Conservation (phyloP, 2,329 filamentous ascomycete genomes). For the Fusarium buxicola region DNA sequence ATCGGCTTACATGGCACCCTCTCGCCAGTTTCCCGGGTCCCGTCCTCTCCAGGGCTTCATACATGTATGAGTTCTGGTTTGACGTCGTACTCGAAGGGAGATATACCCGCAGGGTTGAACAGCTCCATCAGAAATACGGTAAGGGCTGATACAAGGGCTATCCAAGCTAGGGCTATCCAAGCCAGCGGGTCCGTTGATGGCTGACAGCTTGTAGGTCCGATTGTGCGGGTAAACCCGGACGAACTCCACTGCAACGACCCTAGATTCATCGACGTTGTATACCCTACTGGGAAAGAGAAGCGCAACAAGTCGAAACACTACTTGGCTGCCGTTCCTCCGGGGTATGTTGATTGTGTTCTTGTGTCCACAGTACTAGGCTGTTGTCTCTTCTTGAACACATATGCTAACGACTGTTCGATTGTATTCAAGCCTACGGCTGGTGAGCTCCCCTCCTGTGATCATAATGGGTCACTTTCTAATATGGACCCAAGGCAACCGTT, state of each 20-base stretch:
- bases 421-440: no score
- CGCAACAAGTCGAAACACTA: no score
- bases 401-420: no score
- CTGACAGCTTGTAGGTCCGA: slow-evolving; percentile 5
- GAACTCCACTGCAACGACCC: slow-evolving; percentile 18
- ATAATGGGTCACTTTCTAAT: no score
- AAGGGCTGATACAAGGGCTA: background rate
- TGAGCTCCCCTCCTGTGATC: no score
- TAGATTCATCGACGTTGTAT: slow-evolving; percentile 13
- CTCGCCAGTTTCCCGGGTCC: slow-evolving; percentile 23
- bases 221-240: slow-evolving; percentile 22
- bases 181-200: background rate
- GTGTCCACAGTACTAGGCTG: no score
- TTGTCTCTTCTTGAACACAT: no score
- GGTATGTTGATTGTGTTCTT: no score
- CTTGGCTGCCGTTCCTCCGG: no score
- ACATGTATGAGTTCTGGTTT: slow-evolving; percentile 31
- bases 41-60: slow-evolving; percentile 15
- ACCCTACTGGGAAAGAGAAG: background rate
- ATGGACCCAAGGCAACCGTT: background rate
- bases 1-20: background rate
- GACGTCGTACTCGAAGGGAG: slow-evolving; percentile 27
- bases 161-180: no score
- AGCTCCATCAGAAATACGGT: slow-evolving; percentile 25
- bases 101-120: slow-evolving; percentile 20